These are phyloP conservation scores for Monosporozyma unispora DNA, from an alignment of 805 yeast genomes.

Conservation along the genomic window DNA sequence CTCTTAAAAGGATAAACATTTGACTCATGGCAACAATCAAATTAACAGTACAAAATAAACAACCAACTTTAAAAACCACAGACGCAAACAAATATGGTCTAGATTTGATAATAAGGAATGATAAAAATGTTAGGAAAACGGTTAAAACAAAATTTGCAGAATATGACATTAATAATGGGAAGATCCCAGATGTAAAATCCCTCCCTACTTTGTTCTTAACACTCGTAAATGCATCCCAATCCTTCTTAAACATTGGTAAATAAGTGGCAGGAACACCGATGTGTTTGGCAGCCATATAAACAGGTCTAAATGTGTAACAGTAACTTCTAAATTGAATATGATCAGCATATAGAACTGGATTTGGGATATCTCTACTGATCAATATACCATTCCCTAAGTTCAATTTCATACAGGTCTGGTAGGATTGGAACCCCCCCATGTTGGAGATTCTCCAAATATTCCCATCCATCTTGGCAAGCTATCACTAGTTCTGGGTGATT, in stretches of 20 bases:
- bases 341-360: conserved; percentile 11
- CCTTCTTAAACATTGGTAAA: conserved; percentile 27
- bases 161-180: conserved; percentile 52
- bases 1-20: conserved; percentile 37
- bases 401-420: conserved; percentile 25
- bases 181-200: conserved; percentile 46
- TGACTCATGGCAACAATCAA: conserved; percentile 42
- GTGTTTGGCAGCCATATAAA: conserved; percentile 29
- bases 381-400: conserved; percentile 30
- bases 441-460: conserved; percentile 5
- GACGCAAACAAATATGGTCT: conserved; percentile 42
- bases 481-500: background rate
- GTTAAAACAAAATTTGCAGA: conserved; percentile 59
- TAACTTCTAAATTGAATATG: conserved; percentile 23
- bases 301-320: conserved; percentile 30
- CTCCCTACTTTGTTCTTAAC: conserved; percentile 31
- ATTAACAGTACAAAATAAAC: conserved; percentile 46
- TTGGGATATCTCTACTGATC: conserved; percentile 13
- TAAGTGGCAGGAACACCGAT: conserved; percentile 34
- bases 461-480: conserved; percentile 4
- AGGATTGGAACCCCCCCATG: background rate
- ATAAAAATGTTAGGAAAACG: conserved; percentile 51
- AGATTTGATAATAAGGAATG: conserved; percentile 55
- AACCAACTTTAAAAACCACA: conserved; percentile 31
- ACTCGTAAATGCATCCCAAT: conserved; percentile 42